Percentiles rank a stretch among this genome's conserved stretches.
These are phyloP conservation scores for Arachis hypogaea DNA, from an alignment of 306 rosid genomes.

Conservation along the genomic window DNA sequence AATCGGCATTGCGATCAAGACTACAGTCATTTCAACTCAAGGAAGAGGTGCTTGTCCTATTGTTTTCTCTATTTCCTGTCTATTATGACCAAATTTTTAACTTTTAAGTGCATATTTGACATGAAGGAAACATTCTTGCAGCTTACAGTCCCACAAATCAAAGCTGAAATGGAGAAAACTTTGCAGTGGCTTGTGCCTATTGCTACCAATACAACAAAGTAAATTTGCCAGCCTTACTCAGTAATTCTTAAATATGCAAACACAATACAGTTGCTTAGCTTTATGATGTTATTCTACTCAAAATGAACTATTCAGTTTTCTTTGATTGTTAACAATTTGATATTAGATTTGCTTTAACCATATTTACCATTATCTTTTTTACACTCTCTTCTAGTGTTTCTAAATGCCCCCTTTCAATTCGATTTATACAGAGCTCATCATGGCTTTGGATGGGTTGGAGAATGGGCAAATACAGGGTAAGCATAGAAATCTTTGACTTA, in stretches of 20 bases:
- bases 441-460: constrained; percentile 99
- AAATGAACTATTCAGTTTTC: constrained; percentile 18
- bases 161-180: constrained; percentile 95
- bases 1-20: constrained; percentile 82
- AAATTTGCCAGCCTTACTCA: constrained; percentile 40
- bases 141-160: constrained; percentile 88
- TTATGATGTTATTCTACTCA: not conserved
- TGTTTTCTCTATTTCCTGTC: constrained; percentile 29
- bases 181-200: constrained; percentile 96
- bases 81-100: constrained; percentile 21
- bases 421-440: constrained; percentile 83
- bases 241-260: constrained; percentile 6
- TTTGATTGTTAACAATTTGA: constrained; percentile 19
- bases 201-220: constrained; percentile 92
- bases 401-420: constrained; percentile 32
- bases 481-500: constrained; percentile 36
- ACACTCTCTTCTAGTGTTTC: constrained; percentile 28
- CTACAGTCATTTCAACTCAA: constrained; percentile 77
- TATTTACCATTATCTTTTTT: constrained; percentile 2
- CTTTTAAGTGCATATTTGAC: constrained; percentile 32
- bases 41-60: constrained; percentile 75
- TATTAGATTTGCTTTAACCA: constrained; percentile 13
- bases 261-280: too few species aligned
- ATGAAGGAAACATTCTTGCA: constrained; percentile 49
- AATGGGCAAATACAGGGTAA: constrained; percentile 99